phyloP scores from a whole-genome alignment of 1,284 basidiomycete genomes.

The Pseudozyma sp. region DNA sequence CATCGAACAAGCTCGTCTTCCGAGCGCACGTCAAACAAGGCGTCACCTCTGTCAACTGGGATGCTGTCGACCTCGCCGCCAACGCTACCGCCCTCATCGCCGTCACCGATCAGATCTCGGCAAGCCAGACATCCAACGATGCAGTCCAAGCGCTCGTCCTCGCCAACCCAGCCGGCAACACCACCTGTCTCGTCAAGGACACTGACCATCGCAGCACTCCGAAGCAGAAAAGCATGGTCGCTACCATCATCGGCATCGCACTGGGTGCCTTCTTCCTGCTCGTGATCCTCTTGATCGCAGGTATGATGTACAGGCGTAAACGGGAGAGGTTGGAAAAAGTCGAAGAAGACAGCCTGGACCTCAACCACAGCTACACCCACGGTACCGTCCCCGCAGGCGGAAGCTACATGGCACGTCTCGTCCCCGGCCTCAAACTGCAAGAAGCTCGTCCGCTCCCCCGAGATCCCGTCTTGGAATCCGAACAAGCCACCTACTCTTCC shows the following conservation, averaged over 20 bases:
- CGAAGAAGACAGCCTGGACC: constrained; percentile 24
- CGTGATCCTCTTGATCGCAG: constrained; percentile 19
- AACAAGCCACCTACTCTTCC: constrained; percentile 26
- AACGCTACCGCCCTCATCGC: constrained; percentile 24
- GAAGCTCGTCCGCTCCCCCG: constrained; percentile 26
- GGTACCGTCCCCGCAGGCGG: constrained; percentile 15
- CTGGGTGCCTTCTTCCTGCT: constrained; percentile 30
- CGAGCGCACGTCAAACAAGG: constrained; percentile 11
- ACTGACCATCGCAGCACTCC: neutral
- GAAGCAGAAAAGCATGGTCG: constrained; percentile 27
- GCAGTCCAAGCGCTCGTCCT: constrained; percentile 5
- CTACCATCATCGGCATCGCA: constrained; percentile 30
- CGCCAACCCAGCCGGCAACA: constrained; percentile 20
- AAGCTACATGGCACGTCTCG: constrained; percentile 37
- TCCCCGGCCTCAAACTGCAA: constrained; percentile 36
- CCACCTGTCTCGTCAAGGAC: constrained; percentile 16
- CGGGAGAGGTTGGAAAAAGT: constrained; percentile 23
- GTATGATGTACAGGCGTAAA: constrained; percentile 32
- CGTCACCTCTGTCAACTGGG: constrained; percentile 22
- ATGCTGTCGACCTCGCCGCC: constrained; percentile 23
- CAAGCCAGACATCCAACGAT: constrained; percentile 7
- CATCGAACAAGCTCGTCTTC: constrained; percentile 30
- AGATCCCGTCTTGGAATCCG: constrained; percentile 18
- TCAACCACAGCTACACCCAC: constrained; percentile 11
- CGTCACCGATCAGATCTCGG: constrained; percentile 21